These are phyloP conservation scores for Medicago lupulina DNA, from an alignment of 306 rosid species.

Conservation along the genomic window DNA sequence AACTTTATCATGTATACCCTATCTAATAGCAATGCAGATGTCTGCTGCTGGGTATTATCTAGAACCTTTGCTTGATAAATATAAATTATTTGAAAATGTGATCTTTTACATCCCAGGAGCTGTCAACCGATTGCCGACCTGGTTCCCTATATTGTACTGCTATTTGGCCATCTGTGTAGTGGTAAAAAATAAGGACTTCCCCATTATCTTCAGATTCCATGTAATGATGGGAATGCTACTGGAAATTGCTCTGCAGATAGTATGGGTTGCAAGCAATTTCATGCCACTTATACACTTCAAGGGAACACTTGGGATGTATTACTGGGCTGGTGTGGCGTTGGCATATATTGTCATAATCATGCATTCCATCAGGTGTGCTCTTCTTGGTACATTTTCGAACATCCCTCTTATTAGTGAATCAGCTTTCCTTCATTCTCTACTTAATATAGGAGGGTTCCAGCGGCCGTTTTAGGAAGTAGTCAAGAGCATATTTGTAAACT, in stretches of 20 bases:
- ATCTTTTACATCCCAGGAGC: constrained; percentile 79
- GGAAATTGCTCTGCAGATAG: constrained; percentile 65
- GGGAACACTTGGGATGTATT: constrained; percentile 74
- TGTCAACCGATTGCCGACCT: constrained; percentile 62
- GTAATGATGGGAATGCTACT: constrained; percentile 76
- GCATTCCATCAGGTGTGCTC: constrained; percentile 70
- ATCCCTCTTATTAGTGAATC: constrained; percentile 71
- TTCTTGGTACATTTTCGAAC: constrained; percentile 70
- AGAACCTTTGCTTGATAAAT: constrained; percentile 62
- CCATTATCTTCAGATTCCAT: constrained; percentile 74
- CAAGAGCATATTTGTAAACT: constrained; percentile 34
- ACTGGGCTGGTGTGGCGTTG: constrained; percentile 79
- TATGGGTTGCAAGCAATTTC: constrained; percentile 75
- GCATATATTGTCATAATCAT: constrained; percentile 56
- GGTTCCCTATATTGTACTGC: constrained; percentile 78
- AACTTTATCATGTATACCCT: constrained; percentile 77
- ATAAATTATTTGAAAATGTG: constrained; percentile 51
- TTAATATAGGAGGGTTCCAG: constrained; percentile 60
- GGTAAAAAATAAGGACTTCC: constrained; percentile 69
- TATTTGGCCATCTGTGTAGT: constrained; percentile 60
- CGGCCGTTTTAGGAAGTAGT: constrained; percentile 58
- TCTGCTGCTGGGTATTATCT: constrained; percentile 74
- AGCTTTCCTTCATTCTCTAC: constrained; percentile 73
- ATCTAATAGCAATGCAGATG: constrained; percentile 69
- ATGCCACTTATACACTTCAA: constrained; percentile 78